A percentile compares a stretch with the other conserved stretches of the same genome.
These are phyloP conservation scores for Aspergillus pseudoterreus DNA, from an alignment of 2,329 filamentous ascomycete genomes.

Conservation along the genomic window DNA sequence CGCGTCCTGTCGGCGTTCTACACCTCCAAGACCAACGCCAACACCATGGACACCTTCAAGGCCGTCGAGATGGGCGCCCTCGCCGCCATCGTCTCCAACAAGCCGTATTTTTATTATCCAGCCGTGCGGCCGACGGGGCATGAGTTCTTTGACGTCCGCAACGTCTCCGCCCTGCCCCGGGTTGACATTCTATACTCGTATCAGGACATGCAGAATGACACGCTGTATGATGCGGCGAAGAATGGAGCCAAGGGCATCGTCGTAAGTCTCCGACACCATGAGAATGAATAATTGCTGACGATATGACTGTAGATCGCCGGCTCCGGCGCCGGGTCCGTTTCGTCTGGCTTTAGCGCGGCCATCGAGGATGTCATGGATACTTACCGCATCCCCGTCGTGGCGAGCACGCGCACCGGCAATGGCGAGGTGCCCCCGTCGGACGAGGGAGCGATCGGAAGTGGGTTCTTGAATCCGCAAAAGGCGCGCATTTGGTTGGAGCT, in stretches of 20 bases:
- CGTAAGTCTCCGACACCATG: constrained; percentile 9
- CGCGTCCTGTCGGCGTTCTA: constrained; percentile 58
- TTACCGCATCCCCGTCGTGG: constrained; percentile 18
- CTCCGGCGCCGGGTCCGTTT: constrained; percentile 20
- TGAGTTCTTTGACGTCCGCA: constrained; percentile 14
- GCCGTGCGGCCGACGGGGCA: constrained; percentile 49
- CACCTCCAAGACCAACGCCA: constrained; percentile 60
- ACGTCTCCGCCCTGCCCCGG: constrained; percentile 18
- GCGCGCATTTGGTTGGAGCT: constrained; percentile 16
- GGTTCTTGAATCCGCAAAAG: constrained; percentile 18
- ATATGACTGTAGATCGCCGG: constrained; percentile 14
- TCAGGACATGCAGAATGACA: constrained; percentile 24
- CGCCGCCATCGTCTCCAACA: constrained; percentile 56
- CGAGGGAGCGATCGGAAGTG: constrained; percentile 17
- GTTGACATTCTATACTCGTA: constrained; percentile 27
- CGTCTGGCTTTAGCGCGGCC: constrained; percentile 13
- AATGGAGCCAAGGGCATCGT: constrained; percentile 24
- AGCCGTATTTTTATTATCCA: constrained; percentile 59
- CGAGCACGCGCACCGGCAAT: constrained; percentile 22
- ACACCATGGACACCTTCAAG: constrained; percentile 61
- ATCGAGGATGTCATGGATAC: constrained; percentile 14
- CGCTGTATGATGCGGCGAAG: constrained; percentile 17
- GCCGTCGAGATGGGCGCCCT: constrained; percentile 55
- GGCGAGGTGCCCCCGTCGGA: constrained; percentile 22
- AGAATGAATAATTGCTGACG: neutral